phyloP scores from a whole-genome alignment of 192 early-diverging fungal species.

The Mortierella antarctica region DNA sequence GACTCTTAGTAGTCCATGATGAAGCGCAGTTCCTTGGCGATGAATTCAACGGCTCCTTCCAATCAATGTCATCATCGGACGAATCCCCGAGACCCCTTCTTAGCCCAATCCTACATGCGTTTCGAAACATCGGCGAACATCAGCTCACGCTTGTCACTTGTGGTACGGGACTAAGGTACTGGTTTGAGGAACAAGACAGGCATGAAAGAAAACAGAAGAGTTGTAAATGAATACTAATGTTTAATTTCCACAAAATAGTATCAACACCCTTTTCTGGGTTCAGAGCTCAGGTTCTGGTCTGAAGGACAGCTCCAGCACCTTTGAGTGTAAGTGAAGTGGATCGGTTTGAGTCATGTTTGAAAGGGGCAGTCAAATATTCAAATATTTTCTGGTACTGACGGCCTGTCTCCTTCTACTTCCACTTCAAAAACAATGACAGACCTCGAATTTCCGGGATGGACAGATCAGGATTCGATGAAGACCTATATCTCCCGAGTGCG shows the following conservation, averaged over 20 bases:
- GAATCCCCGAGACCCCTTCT: constrained; percentile 1
- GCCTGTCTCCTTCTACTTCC: constrained; percentile 1
- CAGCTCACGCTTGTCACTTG: constrained; percentile 18
- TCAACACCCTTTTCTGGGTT: constrained; percentile 29
- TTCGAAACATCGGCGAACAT: constrained; percentile 29
- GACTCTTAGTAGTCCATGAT: constrained; percentile 27
- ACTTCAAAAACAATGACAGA: constrained; percentile 4
- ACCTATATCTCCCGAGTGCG: constrained; percentile 25
- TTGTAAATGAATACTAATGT: too few species aligned
- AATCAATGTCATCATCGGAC: constrained; percentile 23
- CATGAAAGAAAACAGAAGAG: too few species aligned
- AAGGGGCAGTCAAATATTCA: not conserved
- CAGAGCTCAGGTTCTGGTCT: constrained; percentile 44
- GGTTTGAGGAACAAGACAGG: too few species aligned
- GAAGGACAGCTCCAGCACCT: constrained; percentile 23
- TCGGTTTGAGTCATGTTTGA: not conserved
- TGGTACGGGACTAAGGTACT: constrained; percentile 9
- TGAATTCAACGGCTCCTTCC: constrained; percentile 17
- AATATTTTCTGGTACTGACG: not conserved
- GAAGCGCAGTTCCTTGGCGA: constrained; percentile 38
- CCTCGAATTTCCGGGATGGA: constrained; percentile 27
- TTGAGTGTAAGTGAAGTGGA: constrained; percentile 9
- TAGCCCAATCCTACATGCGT: constrained; percentile 2
- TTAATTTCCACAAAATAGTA: too few species aligned
- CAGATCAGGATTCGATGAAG: constrained; percentile 8